Conservation (phyloP, 805 yeast species). For the Wickerhamiella domercqiae region DNA sequence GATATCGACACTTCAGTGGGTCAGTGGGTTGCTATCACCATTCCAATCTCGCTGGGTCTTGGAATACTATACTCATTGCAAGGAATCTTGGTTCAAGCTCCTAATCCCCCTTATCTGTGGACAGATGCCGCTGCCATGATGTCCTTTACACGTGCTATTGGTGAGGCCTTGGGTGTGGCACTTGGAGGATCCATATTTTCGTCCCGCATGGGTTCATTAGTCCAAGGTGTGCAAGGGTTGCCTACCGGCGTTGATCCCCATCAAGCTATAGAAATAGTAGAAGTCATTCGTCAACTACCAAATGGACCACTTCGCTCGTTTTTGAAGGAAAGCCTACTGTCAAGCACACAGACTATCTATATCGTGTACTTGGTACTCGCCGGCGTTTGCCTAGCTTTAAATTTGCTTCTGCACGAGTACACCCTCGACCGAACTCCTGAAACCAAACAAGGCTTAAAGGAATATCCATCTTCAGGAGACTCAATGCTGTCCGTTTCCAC, state of each 20-base stretch:
- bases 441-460: not conserved
- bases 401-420: slow-evolving; percentile 12
- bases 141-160: slow-evolving; percentile 18
- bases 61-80: slow-evolving; percentile 33
- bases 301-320: slow-evolving; percentile 2
- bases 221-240: not conserved
- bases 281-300: slow-evolving; percentile 6
- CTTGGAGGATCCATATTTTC: slow-evolving; percentile 20
- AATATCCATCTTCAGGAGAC: too few species aligned
- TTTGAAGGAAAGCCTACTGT: slow-evolving; percentile 8
- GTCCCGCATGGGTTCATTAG: slow-evolving; percentile 8
- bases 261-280: slow-evolving; percentile 10
- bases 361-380: slow-evolving; percentile 12
- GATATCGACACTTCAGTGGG: slow-evolving; percentile 25
- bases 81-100: slow-evolving; percentile 17
- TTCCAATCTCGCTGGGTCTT: slow-evolving; percentile 30
- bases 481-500: too few species aligned
- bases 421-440: slow-evolving; percentile 10
- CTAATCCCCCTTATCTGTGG: slow-evolving; percentile 13
- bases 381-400: slow-evolving; percentile 11
- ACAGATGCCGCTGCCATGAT: slow-evolving; percentile 19
- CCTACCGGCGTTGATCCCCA: slow-evolving; percentile 9
- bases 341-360: slow-evolving; percentile 12
- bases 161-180: slow-evolving; percentile 21
- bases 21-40: slow-evolving; percentile 29